phyloP scores from a whole-genome alignment of 345 rosid genomes.

The Eutrema yunnanense region DNA sequence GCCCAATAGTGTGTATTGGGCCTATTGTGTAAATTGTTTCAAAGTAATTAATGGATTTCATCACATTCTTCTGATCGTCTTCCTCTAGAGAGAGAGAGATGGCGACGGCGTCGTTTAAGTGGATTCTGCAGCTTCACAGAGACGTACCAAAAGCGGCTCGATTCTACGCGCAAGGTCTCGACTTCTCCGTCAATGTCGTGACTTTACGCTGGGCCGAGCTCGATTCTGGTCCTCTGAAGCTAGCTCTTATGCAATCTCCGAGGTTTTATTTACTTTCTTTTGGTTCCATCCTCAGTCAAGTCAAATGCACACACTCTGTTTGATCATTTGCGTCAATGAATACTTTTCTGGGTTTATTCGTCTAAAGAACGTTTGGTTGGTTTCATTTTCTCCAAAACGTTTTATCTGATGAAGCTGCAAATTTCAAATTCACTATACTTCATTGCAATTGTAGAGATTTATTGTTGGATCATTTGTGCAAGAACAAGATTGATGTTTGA shows the following conservation, averaged over 20 bases:
- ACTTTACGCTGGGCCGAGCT: constrained; percentile 93
- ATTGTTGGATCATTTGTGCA: not conserved
- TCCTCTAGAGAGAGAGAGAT: constrained; percentile 12
- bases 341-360: not conserved
- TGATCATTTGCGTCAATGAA: constrained; percentile 7
- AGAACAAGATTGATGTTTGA: not conserved
- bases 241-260: constrained; percentile 73
- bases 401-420: not conserved
- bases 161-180: constrained; percentile 82
- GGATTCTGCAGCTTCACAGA: constrained; percentile 88
- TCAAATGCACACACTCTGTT: not conserved
- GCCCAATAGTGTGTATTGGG: not conserved
- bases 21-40: not conserved
- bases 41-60: not conserved
- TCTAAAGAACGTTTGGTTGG: not conserved
- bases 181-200: constrained; percentile 69
- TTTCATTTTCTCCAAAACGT: not conserved
- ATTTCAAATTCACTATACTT: not conserved
- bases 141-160: constrained; percentile 85
- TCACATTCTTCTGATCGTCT: not conserved
- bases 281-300: too few species aligned
- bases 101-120: constrained; percentile 70
- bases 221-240: constrained; percentile 74
- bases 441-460: not conserved
- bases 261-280: constrained; percentile 25